Percentiles rank a stretch among this genome's conserved stretches.
These are phyloP conservation scores for Coccinonectria pachysandricola DNA, from an alignment of 2,329 filamentous ascomycete genomes.

Conservation along the genomic window DNA sequence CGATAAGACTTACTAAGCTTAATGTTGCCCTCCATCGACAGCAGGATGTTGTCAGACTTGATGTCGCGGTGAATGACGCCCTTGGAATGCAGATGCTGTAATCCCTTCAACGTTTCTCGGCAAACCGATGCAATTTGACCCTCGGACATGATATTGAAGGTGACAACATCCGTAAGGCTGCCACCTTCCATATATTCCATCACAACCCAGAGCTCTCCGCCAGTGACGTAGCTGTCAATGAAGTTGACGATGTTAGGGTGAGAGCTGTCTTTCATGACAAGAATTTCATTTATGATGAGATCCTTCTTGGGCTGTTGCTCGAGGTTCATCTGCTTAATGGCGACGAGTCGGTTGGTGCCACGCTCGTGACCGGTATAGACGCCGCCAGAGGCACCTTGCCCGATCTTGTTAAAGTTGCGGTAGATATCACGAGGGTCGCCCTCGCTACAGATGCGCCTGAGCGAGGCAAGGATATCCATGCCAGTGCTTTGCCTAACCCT, in stretches of 20 bases:
- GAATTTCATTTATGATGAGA: conserved; percentile 95
- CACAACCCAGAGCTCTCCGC: conserved; percentile 91
- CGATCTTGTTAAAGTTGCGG: conserved; percentile 83
- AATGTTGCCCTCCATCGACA: conserved; percentile 90
- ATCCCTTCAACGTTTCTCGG: conserved; percentile 78
- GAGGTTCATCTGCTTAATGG: conserved; percentile 99
- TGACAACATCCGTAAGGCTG: conserved; percentile 94
- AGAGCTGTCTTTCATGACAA: conserved; percentile 98
- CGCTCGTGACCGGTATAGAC: conserved; percentile 87
- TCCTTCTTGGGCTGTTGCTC: conserved; percentile 99
- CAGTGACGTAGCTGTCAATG: conserved; percentile 88
- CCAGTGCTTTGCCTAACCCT: conserved; percentile 68
- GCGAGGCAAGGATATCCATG: conserved; percentile 69
- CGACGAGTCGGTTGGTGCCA: conserved; percentile 76
- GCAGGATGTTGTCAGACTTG: conserved; percentile 95
- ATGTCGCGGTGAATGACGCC: conserved; percentile 98
- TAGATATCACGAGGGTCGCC: conserved; percentile 86
- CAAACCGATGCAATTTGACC: conserved; percentile 95
- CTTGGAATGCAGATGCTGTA: conserved; percentile 95
- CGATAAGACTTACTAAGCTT: conserved; percentile 68
- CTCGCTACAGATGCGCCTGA: conserved; percentile 83
- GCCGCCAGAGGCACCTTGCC: conserved; percentile 91
- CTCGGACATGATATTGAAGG: conserved; percentile 98
- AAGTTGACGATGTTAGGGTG: conserved; percentile 99
- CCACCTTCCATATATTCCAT: conserved; percentile 99